Conservation (phyloP, 2,329 filamentous ascomycete genomes). For the Helotiales sp. region DNA sequence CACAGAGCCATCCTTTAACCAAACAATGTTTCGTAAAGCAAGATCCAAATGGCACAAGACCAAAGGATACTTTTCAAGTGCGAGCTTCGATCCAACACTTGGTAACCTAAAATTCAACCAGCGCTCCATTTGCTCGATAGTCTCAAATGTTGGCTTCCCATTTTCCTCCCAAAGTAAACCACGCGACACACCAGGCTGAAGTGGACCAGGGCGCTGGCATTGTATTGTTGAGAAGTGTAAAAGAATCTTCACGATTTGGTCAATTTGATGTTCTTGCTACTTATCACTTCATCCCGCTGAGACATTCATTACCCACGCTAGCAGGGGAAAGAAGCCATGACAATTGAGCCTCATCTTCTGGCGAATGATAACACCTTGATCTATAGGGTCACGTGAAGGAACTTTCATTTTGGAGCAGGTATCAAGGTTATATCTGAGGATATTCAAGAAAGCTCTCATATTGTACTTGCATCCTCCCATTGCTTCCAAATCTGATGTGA, state of each 20-base stretch:
- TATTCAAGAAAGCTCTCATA: too few relatives aligned
- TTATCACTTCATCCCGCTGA: too few relatives aligned
- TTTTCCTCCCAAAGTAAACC: conserved; percentile 11
- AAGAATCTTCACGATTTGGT: conserved; percentile 8
- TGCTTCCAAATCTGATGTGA: too few relatives aligned
- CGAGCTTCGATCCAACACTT: conserved; percentile 2
- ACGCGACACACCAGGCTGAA: conserved; percentile 1
- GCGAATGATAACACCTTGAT: too few relatives aligned
- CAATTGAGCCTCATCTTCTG: too few relatives aligned
- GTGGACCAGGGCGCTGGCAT: conserved; percentile 1
- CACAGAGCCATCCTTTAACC: conserved; percentile 1
- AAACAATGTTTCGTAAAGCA: conserved; percentile 18
- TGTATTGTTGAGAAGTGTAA: conserved; percentile 8
- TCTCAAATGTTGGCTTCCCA: conserved; percentile 6
- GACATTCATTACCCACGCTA: too few relatives aligned
- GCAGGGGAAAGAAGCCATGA: too few relatives aligned
- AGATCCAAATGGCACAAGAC: conserved; percentile 19
- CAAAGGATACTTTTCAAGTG: neutral
- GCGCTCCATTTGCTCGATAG: conserved; percentile 11
- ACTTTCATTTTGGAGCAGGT: too few relatives aligned
- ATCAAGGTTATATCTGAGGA: too few relatives aligned
- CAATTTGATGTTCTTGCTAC: too few relatives aligned
- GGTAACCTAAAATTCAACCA: conserved; percentile 14
- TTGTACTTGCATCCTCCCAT: too few relatives aligned
- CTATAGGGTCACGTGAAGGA: too few relatives aligned